Evolutionary conservation across 163 green algal genomes (phyloP).

Genomic region (Prototheca wickerhamii): DNA sequence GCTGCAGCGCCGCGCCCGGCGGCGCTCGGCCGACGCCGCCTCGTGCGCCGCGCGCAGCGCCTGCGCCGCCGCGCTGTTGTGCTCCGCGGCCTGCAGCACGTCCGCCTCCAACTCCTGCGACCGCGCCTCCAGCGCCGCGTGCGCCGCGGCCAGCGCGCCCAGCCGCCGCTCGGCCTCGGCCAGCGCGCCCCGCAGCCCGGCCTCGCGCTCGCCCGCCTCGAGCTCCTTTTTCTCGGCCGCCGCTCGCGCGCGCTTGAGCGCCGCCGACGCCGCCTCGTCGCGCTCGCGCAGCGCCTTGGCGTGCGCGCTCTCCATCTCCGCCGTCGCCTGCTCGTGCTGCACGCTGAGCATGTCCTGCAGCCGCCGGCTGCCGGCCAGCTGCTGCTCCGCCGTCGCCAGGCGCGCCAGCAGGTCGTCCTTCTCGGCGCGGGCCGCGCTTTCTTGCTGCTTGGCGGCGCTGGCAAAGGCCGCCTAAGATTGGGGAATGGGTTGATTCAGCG

Average conservation of each 20-base stretch:
- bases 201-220: no score
- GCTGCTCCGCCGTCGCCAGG: not conserved
- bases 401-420: not conserved
- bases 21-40: slow-evolving; percentile 7
- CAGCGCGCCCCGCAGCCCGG: no score
- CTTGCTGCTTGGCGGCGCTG: no score
- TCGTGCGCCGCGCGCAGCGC: slow-evolving; percentile 5
- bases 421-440: no score
- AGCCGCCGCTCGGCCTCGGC: no score
- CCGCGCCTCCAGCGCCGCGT: slow-evolving; percentile 4
- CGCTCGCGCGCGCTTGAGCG: no score
- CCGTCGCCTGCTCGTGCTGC: not conserved
- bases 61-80: not conserved
- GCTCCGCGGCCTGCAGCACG: slow-evolving; percentile 5
- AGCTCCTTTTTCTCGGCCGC: no score
- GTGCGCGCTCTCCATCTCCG: slow-evolving; percentile 1
- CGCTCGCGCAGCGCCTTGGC: not conserved
- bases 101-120: slow-evolving; percentile 7
- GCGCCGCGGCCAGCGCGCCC: no score
- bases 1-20: slow-evolving; percentile 1
- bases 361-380: not conserved
- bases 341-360: slow-evolving; percentile 11
- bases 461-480: no score
- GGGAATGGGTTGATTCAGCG: no score
- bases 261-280: no score